These are phyloP conservation scores for Lipomyces yarrowii DNA, from an alignment of 1,139 yeast species.

Conservation along the genomic window DNA sequence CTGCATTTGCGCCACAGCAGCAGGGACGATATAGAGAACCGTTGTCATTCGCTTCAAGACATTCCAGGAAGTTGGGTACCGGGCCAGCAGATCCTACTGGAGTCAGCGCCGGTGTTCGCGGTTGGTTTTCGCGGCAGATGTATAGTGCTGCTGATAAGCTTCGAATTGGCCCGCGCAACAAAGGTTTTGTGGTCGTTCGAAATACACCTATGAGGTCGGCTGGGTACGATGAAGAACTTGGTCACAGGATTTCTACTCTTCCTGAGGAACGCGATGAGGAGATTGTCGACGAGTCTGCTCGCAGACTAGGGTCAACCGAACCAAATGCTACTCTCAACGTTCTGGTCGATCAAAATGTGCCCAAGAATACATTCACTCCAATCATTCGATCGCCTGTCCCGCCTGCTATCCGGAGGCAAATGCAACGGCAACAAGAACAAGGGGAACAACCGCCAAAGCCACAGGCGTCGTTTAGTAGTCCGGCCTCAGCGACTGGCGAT, in stretches of 20 bases:
- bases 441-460: not conserved
- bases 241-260: not conserved
- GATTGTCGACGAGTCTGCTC: not conserved
- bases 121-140: slow-evolving; percentile 31
- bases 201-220: slow-evolving; percentile 28
- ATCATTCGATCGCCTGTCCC: slow-evolving; percentile 29
- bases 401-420: slow-evolving; percentile 25
- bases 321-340: slow-evolving; percentile 1
- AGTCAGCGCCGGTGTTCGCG: slow-evolving; percentile 32
- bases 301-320: not conserved
- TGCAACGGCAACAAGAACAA: slow-evolving; percentile 13
- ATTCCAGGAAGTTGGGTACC: slow-evolving; percentile 33
- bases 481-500: not conserved
- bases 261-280: not conserved
- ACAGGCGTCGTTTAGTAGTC: not conserved
- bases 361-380: slow-evolving; percentile 26
- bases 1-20: not conserved
- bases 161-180: slow-evolving; percentile 12
- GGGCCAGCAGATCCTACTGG: slow-evolving; percentile 37
- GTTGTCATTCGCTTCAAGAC: slow-evolving; percentile 23
- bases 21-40: slow-evolving; percentile 26
- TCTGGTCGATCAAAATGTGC: slow-evolving; percentile 21
- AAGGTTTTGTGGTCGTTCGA: slow-evolving; percentile 36
- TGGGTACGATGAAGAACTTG: not conserved
- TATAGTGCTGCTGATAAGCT: slow-evolving; percentile 24